A percentile compares a stretch with the other conserved stretches of the same genome.
Conservation (phyloP, 495 filamentous ascomycete species). For the Aspergillus hancockii region DNA sequence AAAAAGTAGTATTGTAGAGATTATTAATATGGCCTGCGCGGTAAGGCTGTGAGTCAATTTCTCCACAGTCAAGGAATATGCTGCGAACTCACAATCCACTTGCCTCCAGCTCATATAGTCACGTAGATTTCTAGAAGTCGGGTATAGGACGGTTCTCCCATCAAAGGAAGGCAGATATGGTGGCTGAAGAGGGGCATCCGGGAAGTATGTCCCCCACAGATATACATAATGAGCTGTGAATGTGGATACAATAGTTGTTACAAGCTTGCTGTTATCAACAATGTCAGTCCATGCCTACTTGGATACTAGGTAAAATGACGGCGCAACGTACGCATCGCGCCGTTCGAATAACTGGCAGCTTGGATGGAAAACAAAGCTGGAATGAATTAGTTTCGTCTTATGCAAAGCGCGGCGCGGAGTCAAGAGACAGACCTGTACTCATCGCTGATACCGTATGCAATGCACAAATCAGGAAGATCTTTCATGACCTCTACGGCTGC, state of each 20-base stretch:
- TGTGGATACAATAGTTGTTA: conserved; percentile 84
- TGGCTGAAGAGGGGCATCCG: conserved; percentile 61
- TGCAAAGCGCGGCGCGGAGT: neutral
- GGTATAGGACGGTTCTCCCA: conserved; percentile 86
- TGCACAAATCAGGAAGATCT: conserved; percentile 79
- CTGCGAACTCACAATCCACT: conserved; percentile 75
- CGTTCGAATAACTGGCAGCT: conserved; percentile 80
- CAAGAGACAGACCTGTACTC: conserved; percentile 70
- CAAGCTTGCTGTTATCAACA: conserved; percentile 68
- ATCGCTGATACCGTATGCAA: conserved; percentile 92
- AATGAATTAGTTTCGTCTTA: neutral
- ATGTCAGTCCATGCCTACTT: neutral
- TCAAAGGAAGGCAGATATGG: conserved; percentile 84
- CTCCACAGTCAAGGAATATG: neutral
- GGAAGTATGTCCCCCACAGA: conserved; percentile 77
- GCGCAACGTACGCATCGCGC: conserved; percentile 65
- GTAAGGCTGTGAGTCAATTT: neutral
- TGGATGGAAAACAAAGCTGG: conserved; percentile 86
- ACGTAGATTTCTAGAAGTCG: conserved; percentile 70
- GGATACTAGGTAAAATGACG: neutral
- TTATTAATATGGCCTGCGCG: conserved; percentile 90
- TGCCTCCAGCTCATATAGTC: conserved; percentile 98
- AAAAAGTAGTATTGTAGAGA: conserved; percentile 96
- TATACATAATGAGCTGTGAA: conserved; percentile 92
- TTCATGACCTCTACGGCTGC: conserved; percentile 80